These are phyloP conservation scores for Halteria grandinella DNA, from an alignment of 73 alveolate genomes.

Conservation along the genomic window DNA sequence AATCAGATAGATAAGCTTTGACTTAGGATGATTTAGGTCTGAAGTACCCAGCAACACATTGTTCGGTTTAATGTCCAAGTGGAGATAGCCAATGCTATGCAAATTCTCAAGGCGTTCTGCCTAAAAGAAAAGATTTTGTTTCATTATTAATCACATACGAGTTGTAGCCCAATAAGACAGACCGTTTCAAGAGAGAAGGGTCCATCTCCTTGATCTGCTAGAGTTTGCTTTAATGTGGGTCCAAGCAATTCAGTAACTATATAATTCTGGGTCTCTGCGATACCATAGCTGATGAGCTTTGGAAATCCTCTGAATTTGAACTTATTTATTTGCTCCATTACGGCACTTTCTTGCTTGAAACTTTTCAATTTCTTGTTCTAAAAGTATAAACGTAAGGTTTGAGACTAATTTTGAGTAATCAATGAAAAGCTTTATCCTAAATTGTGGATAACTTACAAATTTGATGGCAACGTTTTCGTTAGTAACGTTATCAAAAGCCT, in stretches of 20 bases:
- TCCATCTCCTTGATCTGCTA: constrained; percentile 39
- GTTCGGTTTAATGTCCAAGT: constrained; percentile 40
- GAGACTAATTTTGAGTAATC: too few relatives aligned
- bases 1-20: constrained; percentile 16
- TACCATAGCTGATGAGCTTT: constrained; percentile 20
- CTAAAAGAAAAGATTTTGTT: background rate
- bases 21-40: background rate
- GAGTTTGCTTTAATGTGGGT: constrained; percentile 14
- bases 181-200: constrained; percentile 52
- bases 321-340: constrained; percentile 40
- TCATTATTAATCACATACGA: constrained; percentile 5
- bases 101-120: constrained; percentile 17
- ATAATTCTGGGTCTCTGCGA: constrained; percentile 19
- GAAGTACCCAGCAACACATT: constrained; percentile 12
- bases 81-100: constrained; percentile 25
- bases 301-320: constrained; percentile 46
- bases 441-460: background rate
- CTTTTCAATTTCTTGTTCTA: constrained; percentile 39
- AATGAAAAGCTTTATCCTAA: too few relatives aligned
- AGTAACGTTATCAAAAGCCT: constrained; percentile 45
- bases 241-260: constrained; percentile 50
- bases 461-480: constrained; percentile 48
- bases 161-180: constrained; percentile 44
- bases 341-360: constrained; percentile 25
- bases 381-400: too few relatives aligned